Conservation (phyloP, 495 filamentous ascomycete species). For the Cladorrhinum samala region DNA sequence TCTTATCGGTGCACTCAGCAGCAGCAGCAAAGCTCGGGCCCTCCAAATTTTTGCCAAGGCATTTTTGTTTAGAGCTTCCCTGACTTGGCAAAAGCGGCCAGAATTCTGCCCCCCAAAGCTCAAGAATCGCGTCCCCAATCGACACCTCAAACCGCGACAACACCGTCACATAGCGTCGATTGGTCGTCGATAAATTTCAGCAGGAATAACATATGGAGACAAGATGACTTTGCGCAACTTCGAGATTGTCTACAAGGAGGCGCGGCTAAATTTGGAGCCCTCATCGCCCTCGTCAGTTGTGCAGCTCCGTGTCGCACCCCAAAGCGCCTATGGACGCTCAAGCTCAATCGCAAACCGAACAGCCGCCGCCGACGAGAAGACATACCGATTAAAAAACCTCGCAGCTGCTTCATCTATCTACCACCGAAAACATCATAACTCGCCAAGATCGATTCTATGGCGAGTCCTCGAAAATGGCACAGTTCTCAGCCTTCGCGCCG, state of each 20-base stretch:
- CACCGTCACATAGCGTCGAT: slow-evolving; percentile 12
- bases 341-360: slow-evolving; percentile 22
- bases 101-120: slow-evolving; percentile 25
- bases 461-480: slow-evolving; percentile 74
- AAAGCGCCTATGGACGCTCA: slow-evolving; percentile 32
- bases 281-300: slow-evolving; percentile 60
- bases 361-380: slow-evolving; percentile 61
- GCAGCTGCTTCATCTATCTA: slow-evolving; percentile 78
- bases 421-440: slow-evolving; percentile 65
- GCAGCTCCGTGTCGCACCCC: slow-evolving; percentile 63
- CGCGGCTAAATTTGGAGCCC: slow-evolving; percentile 74
- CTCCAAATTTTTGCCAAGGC: slow-evolving; percentile 10
- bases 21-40: background rate
- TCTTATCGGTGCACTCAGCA: too few species aligned
- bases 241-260: slow-evolving; percentile 72
- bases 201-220: slow-evolving; percentile 27
- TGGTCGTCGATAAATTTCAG: slow-evolving; percentile 5
- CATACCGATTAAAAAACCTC: slow-evolving; percentile 63
- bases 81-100: slow-evolving; percentile 13
- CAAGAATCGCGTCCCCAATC: slow-evolving; percentile 17
- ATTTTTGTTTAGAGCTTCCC: slow-evolving; percentile 12
- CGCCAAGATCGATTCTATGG: slow-evolving; percentile 86
- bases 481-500: slow-evolving; percentile 73
- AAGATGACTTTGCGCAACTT: slow-evolving; percentile 39
- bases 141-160: slow-evolving; percentile 19